Evolutionary conservation across 2,329 filamentous ascomycete species (phyloP).

Genomic region (Lasiodiplodia gonubiensis): DNA sequence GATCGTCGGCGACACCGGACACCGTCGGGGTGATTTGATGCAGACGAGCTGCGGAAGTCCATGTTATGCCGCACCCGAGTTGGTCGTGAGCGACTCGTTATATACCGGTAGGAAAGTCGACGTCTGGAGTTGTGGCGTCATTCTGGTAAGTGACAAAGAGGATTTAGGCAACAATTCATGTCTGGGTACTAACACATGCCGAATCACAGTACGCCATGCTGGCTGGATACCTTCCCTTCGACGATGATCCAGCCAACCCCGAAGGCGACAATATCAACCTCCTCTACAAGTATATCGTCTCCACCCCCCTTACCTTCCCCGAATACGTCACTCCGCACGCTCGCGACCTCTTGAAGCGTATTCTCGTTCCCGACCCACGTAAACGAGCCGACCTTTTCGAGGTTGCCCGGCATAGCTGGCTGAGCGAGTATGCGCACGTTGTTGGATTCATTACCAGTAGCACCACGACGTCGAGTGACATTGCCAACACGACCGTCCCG

Average conservation of each 20-base stretch:
- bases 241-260: slow-evolving; percentile 96
- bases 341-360: slow-evolving; percentile 86
- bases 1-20: slow-evolving; percentile 73
- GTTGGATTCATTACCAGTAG: slow-evolving; percentile 97
- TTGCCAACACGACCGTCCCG: slow-evolving; percentile 76
- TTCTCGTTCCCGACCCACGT: slow-evolving; percentile 91
- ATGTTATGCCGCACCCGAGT: slow-evolving; percentile 94
- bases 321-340: slow-evolving; percentile 99
- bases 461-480: slow-evolving; percentile 84
- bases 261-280: slow-evolving; percentile 99
- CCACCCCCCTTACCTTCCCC: slow-evolving; percentile 93
- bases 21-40: slow-evolving; percentile 92
- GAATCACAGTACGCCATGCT: slow-evolving; percentile 88
- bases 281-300: slow-evolving; percentile 98
- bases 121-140: slow-evolving; percentile 99
- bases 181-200: slow-evolving; percentile 8
- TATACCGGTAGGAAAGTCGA: slow-evolving; percentile 98
- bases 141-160: slow-evolving; percentile 71
- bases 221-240: slow-evolving; percentile 94
- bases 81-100: slow-evolving; percentile 95
- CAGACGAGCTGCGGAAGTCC: slow-evolving; percentile 98
- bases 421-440: slow-evolving; percentile 95
- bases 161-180: background rate
- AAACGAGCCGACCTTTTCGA: slow-evolving; percentile 96
- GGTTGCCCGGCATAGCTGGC: slow-evolving; percentile 95